Evolutionary conservation across 2,329 filamentous ascomycete species (phyloP), one percentile per base, ranked within the genome.

Genomic region (Akanthomyces muscarius): DNA sequence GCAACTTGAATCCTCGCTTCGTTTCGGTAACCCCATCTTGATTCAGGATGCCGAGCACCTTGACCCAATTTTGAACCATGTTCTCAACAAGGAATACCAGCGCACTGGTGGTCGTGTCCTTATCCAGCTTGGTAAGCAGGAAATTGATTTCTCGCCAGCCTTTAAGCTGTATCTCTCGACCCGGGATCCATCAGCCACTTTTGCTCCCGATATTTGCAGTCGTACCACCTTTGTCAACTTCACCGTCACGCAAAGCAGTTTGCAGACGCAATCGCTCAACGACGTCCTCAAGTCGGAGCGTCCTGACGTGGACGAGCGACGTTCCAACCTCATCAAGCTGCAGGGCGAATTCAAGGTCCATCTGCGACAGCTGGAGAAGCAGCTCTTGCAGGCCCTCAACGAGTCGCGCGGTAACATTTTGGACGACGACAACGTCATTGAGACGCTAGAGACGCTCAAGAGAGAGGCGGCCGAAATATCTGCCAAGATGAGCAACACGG

Each of bases 261-360:
- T 99, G 72, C 95, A 97, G 78, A 98, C 95, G 2, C 95, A 99
- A 77, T 97, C 95, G 1, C 86, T 99, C 68, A 97, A 97, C 69
- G 93, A 99, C 67, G 95, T 98, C 41, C 85, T 99, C 71, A 98
- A 98, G 76, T 97, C 93, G 16, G 95, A 99, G 81, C 87, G 96
- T 62, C 95, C 96, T 4, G 95, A 99, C 77, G 92, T 99, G 21
- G 95, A 99, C 73, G 93, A 98, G 80, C 87, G 95, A 67, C 88
- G 95, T 63, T 96, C 93, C 42, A 98, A 99, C 74, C 87, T 99
- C 68, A 96, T 98, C 83, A 99, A 99, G 80, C 86, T 97, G 71
- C 95, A 99, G 79, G 95, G 95, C 71, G 96, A 99, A 77, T 99
- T 99, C 84, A 97, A 96, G 79, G 89, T 98, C n/a, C 94, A 97